phyloP scores from a whole-genome alignment of 495 filamentous ascomycete species.

The Penicillium lividum region DNA sequence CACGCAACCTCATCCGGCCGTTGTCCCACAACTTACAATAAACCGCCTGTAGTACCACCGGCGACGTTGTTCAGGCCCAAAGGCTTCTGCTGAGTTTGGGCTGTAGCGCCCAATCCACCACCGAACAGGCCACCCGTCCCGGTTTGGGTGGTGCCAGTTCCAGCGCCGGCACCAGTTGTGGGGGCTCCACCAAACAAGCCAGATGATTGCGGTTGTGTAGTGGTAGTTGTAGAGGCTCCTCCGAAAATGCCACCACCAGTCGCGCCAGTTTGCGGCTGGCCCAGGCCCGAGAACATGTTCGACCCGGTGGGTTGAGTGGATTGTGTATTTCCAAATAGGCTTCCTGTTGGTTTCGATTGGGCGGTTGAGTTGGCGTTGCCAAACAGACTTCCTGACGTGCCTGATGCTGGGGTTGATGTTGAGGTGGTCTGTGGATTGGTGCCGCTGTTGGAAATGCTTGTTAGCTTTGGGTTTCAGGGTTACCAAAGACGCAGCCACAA shows the following conservation, averaged over 20 bases:
- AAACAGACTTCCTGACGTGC: constrained; percentile 40
- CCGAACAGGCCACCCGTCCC: constrained; percentile 48
- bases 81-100: constrained; percentile 42
- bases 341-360: constrained; percentile 43
- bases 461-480: constrained; percentile 1
- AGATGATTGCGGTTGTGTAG: constrained; percentile 46
- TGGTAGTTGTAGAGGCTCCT: constrained; percentile 33
- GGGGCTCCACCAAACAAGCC: constrained; percentile 47
- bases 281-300: constrained; percentile 41
- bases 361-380: constrained; percentile 32
- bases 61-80: constrained; percentile 17
- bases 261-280: constrained; percentile 30
- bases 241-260: constrained; percentile 54
- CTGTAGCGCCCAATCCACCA: constrained; percentile 25
- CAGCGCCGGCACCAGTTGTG: constrained; percentile 36
- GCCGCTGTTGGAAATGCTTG: constrained; percentile 6
- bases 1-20: neutral
- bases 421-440: constrained; percentile 28
- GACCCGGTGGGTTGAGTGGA: constrained; percentile 40
- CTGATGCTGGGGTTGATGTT: constrained; percentile 30
- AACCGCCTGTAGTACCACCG: constrained; percentile 32
- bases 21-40: constrained; percentile 50
- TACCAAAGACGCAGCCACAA: neutral
- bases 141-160: constrained; percentile 33
- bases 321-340: constrained; percentile 50